These are phyloP conservation scores for Colletotrichum sp. DNA, from an alignment of 2,329 filamentous ascomycete genomes.

Conservation along the genomic window DNA sequence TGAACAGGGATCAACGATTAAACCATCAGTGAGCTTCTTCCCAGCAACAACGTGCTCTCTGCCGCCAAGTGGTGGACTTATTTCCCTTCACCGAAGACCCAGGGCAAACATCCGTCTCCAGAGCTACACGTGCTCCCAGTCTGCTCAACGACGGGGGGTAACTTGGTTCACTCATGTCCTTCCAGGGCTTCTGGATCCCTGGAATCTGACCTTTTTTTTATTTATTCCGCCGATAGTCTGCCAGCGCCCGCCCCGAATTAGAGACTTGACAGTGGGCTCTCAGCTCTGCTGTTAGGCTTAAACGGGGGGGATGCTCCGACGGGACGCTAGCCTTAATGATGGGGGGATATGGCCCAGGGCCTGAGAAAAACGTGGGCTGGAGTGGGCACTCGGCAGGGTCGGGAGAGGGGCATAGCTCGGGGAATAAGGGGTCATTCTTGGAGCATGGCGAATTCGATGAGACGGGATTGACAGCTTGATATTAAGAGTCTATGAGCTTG, in stretches of 20 bases:
- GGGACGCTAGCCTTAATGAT: conserved; percentile 3
- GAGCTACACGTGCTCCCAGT: neutral
- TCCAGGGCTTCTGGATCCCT: neutral
- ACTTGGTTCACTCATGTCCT: neutral
- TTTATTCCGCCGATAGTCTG: neutral
- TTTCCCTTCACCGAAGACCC: neutral
- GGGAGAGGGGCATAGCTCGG: neutral
- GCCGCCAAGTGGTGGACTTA: neutral
- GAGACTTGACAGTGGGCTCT: neutral
- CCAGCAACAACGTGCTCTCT: neutral
- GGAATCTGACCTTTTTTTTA: neutral
- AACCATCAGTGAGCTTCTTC: neutral
- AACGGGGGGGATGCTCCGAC: neutral
- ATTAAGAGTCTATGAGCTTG: neutral
- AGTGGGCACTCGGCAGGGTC: neutral
- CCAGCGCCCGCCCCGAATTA: neutral
- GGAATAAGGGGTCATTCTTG: neutral
- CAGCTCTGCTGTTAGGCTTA: neutral
- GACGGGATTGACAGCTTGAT: neutral
- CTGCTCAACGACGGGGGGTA: neutral
- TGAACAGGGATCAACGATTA: neutral
- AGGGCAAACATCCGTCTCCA: neutral
- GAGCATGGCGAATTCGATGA: fast-evolving
- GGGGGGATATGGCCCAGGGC: neutral
- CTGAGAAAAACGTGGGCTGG: neutral